Base-by-base conservation (phyloP, 805 yeast genomes). In the Metschnikowia similis region DNA sequence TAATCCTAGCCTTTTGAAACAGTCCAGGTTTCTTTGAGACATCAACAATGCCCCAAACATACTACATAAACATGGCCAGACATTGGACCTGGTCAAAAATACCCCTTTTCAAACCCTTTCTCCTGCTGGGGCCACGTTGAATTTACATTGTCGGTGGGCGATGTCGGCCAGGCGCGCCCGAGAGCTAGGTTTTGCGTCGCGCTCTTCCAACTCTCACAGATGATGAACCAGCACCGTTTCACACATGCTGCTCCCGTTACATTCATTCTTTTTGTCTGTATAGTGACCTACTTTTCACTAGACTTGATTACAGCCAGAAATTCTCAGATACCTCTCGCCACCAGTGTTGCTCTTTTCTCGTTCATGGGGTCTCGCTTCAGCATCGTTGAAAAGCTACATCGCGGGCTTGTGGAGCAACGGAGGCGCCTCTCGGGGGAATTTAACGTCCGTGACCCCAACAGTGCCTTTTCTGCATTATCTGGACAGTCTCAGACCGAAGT, bases 401-500 rank as follows among this genome's bases (percentile, higher is more conserved):
- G 37, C 17, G 21, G n/a, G 26, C 30, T 41, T 31, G 37, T 32
- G 37, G 37, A 41, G 14, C 45, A 41, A 27, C 21, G 37, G 14
- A 32, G 45, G n/a, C 45, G 30, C 9, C 36, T 41, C 34, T 13
- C 45, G 4, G 37, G 8, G 9, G 45, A 32, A 21, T 7, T 41
- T 2, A 32, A 32, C n/a, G 17, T 31, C 8, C 13, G 26, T 14
- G 28, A 21, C 13, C 14, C 35, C 16, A 35, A n/a, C 21, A 32
- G 21, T 13, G 41, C 39, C 26, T 52, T 54, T 21, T 28, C 46
- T 8, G 47, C 52, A 1, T 55, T 70, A 43, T 42, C 60, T 11
- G 62, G 60, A 17, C 35, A 53, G 14, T 57, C 64, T 8, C 57
- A 63, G 40, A 32, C 58, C 11, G 76, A 72, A 56, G 51, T 72